These are phyloP conservation scores for Ramichloridium luteum DNA, from an alignment of 2,329 filamentous ascomycete genomes.

Conservation along the genomic window DNA sequence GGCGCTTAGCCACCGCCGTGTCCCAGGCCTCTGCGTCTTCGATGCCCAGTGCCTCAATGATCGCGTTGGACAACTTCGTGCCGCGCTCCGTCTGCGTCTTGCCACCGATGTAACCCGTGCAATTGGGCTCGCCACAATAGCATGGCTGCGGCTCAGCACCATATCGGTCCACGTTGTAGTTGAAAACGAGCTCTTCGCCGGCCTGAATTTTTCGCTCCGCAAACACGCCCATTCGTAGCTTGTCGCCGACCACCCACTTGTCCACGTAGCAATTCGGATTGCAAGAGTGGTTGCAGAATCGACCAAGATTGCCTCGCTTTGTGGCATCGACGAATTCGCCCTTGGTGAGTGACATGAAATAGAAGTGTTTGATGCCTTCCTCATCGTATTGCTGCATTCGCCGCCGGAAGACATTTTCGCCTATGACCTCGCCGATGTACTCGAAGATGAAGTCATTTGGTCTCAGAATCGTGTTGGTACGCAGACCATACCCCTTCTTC, in stretches of 20 bases:
- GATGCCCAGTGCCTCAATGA: slow-evolving; percentile 90
- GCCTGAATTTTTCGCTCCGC: slow-evolving; percentile 70
- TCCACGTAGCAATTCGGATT: slow-evolving; percentile 98
- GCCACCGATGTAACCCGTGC: slow-evolving; percentile 90
- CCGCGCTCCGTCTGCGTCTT: slow-evolving; percentile 95
- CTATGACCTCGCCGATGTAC: slow-evolving; percentile 97
- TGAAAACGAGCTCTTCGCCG: slow-evolving; percentile 94
- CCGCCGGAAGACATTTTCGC: slow-evolving; percentile 75
- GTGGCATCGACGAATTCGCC: slow-evolving; percentile 96
- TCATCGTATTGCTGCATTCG: slow-evolving; percentile 90
- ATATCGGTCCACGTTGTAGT: slow-evolving; percentile 98
- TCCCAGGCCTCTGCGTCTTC: slow-evolving; percentile 90
- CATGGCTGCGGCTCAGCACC: slow-evolving; percentile 93
- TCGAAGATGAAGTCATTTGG: slow-evolving; percentile 91
- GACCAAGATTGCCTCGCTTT: slow-evolving; percentile 86
- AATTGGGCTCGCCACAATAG: slow-evolving; percentile 90
- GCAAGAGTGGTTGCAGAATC: slow-evolving; percentile 98
- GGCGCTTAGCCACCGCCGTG: slow-evolving; percentile 75
- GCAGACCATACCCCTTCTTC: slow-evolving; percentile 91
- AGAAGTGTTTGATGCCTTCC: slow-evolving; percentile 97
- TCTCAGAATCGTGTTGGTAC: slow-evolving; percentile 63
- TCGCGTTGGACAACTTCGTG: slow-evolving; percentile 78
- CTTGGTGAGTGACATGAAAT: slow-evolving; percentile 98
- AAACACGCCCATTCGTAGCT: slow-evolving; percentile 98
- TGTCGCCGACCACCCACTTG: slow-evolving; percentile 97